Base-by-base conservation (phyloP, 352 stramenopile species). In the Blastocystis sp. region DNA sequence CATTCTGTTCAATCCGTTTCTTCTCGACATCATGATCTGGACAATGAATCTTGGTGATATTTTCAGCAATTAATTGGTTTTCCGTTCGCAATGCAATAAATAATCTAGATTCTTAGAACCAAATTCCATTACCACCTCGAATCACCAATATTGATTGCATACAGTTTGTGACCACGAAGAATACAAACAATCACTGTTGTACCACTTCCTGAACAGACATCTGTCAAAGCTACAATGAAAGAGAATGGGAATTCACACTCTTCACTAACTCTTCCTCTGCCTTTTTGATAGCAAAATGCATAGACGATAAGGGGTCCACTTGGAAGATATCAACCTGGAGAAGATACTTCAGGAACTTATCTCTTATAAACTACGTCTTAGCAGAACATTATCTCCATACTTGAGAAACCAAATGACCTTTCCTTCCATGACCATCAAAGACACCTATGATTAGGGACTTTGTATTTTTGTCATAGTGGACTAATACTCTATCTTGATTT, bases 61-160 rank as follows among this genome's bases (percentile, higher is more conserved):
- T 46, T 9, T 46, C 39, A 9, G 39, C 39, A 9, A 46, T 9
- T 9, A 46, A 46, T 46, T 46, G 39, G 9, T 2, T 46, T 46
- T 46, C 3, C 2, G 39, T 46, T 2, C 39, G 61, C 32, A 43
- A n/a, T 24, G 0, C 4, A 39, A 39, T 43, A 42, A 43, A 73
- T 42, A 27, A 11, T 73, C 9, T 43, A 35, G 4, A 35, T 42
- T 43, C 46, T 35, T 43, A 24, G 16, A 43, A 51, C 61, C 9
- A 39, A 7, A 73, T 73, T n/a, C 19, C 39, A 43, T 39, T 42
- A 37, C 4, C 12, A 73, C 32, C 61, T 35, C 11, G 61, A 73
- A 39, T 73, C 61, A 11, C 61, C 61, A 37, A 73, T 24, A 73
- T 73, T 73, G 9, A 73, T 43, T 14, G 61, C 46, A 43, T 73